Conservation (phyloP, 73 alveolate species). For the Tetrahymena malaccensis region DNA sequence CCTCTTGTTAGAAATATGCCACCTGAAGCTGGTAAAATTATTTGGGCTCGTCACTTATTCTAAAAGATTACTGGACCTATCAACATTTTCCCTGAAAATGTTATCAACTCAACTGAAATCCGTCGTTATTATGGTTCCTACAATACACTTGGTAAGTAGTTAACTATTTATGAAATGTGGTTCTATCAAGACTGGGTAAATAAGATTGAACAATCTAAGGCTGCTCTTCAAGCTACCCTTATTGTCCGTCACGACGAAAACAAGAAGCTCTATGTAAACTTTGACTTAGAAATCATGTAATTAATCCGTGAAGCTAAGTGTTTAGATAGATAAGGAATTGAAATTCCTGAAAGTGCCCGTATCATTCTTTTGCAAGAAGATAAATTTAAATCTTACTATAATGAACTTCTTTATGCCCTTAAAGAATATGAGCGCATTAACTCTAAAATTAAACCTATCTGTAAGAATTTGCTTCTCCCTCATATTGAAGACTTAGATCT, state of each 20-base stretch:
- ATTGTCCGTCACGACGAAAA: slow-evolving; percentile 90
- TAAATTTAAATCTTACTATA: slow-evolving; percentile 97
- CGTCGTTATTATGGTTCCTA: slow-evolving; percentile 66
- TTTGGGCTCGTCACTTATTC: slow-evolving; percentile 99
- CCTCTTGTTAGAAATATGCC: slow-evolving; percentile 99
- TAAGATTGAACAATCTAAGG: slow-evolving; percentile 87
- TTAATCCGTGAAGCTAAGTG: slow-evolving; percentile 99
- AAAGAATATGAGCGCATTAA: slow-evolving; percentile 98
- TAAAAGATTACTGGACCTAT: slow-evolving; percentile 92
- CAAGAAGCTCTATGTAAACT: slow-evolving; percentile 94
- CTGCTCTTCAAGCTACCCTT: slow-evolving; percentile 94
- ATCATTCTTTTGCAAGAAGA: slow-evolving; percentile 98
- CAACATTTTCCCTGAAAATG: slow-evolving; percentile 85
- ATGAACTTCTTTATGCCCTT: slow-evolving; percentile 94
- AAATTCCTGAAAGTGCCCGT: slow-evolving; percentile 99
- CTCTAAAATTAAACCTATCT: slow-evolving; percentile 96
- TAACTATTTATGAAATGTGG: slow-evolving; percentile 72
- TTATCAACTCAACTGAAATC: slow-evolving; percentile 54
- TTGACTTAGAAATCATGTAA: slow-evolving; percentile 97
- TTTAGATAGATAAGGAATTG: slow-evolving; percentile 98
- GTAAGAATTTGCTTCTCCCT: slow-evolving; percentile 94
- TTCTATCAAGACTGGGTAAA: slow-evolving; percentile 78
- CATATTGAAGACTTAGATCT: slow-evolving; percentile 98
- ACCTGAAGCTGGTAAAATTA: slow-evolving; percentile 98
- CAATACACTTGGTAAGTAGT: slow-evolving; percentile 77